phyloP scores from a whole-genome alignment of 768 basidiomycete genomes.

The Solioccasus polychromus region DNA sequence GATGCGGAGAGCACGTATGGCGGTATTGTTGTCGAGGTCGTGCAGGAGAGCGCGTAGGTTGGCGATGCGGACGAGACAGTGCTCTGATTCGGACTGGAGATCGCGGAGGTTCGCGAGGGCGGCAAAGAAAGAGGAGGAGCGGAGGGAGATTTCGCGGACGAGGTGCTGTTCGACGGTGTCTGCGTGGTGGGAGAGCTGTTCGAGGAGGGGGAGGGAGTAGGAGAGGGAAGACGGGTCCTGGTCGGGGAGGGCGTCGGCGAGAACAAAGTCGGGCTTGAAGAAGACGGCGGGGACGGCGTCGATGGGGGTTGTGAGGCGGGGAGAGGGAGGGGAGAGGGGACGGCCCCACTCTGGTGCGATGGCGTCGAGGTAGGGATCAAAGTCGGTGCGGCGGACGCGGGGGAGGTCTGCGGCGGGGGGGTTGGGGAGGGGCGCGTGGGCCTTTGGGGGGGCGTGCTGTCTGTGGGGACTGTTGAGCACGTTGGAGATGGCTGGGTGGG shows the following conservation, averaged over 20 bases:
- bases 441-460: constrained; percentile 81
- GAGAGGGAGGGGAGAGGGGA: constrained; percentile 33
- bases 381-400: constrained; percentile 78
- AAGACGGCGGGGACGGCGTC: constrained; percentile 77
- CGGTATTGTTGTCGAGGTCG: constrained; percentile 73
- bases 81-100: constrained; percentile 83
- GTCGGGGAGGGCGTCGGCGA: constrained; percentile 69
- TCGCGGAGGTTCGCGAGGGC: constrained; percentile 93
- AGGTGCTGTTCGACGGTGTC: constrained; percentile 95
- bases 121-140: constrained; percentile 93
- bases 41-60: constrained; percentile 67
- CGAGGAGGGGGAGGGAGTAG: constrained; percentile 72
- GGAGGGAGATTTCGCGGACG: constrained; percentile 84
- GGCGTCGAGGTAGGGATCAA: constrained; percentile 75
- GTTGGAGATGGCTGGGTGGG: constrained; percentile 79
- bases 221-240: constrained; percentile 56
- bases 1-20: constrained; percentile 76
- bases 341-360: constrained; percentile 76
- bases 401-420: constrained; percentile 73
- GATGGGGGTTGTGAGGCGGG: constrained; percentile 61
- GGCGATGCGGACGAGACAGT: constrained; percentile 74
- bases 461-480: constrained; percentile 90
- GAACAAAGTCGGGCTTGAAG: constrained; percentile 74
- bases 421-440: constrained; percentile 75
- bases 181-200: constrained; percentile 87